Base-by-base conservation (phyloP, 139 green algal genomes). In the Astrephomene gubernaculifera region DNA sequence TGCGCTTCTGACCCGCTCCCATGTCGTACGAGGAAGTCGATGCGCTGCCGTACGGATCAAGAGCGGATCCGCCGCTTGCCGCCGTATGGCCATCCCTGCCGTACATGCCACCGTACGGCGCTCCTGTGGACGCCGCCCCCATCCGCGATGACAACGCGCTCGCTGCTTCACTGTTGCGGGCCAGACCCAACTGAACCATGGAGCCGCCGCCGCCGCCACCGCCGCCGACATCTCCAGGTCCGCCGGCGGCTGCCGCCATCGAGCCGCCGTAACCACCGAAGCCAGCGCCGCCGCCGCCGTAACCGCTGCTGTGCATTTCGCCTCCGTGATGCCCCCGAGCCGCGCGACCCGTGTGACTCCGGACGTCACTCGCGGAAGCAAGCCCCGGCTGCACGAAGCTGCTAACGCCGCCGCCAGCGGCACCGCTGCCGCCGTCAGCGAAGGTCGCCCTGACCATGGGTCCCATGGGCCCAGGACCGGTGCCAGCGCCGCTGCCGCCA, bases 1-100 rank as follows among this genome's bases (percentile, higher is more conserved):
- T 86, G 9, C 80, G 80, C 52, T 86, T 86, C 45, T 79, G 65
- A 35, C 80, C 80, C 7, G 80, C 49, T 67, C 33, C 80, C 80
- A 70, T 79, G 35, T 79, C 80, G 65, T 71, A 78, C 67, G 52
- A 71, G 2, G 25, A 38, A n/a, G n/a, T n/a, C n/a, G n/a, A n/a
- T 29, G 9, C 5, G 41, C 76, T 41, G 76, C 61, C 76, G 76
- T 63, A 67, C 63, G 49, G 12, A 33, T 80, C 45, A n/a, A 33
- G 45, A 12, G 12, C 45, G 31, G 33, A 4, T 17, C 71, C 60
- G 53, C 38, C 29, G 60, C 57, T 29, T 4, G 21, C 38, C 38
- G 4, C 33, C 5, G 41, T 24, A 8, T 25, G 39, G 36, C 33
- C 9, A 6, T 65, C 78, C 21, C 78, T 75, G 39, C 78, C 78